Evolutionary conservation across 2,329 filamentous ascomycete genomes (phyloP).

Genomic region (Colletotrichum sp.): DNA sequence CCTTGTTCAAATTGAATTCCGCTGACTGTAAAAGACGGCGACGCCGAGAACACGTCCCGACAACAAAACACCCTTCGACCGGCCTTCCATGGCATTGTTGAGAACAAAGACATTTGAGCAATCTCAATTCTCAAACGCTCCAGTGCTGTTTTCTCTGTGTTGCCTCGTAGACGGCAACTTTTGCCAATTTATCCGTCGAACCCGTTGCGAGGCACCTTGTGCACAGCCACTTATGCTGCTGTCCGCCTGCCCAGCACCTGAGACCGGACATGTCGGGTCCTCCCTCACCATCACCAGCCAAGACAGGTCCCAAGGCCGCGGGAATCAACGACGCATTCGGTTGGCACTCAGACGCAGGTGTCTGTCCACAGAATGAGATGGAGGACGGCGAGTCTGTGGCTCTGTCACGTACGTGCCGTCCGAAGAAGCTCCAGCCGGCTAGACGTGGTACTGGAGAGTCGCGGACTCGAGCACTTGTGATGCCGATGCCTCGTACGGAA

Average conservation of each 20-base stretch:
- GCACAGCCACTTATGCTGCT: background rate
- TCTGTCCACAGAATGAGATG: background rate
- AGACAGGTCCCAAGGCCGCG: background rate
- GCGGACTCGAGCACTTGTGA: background rate
- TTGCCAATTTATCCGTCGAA: background rate
- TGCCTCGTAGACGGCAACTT: background rate
- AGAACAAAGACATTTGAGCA: background rate
- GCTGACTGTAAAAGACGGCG: background rate
- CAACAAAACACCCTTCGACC: background rate
- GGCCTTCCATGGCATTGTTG: background rate
- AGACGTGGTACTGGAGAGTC: background rate
- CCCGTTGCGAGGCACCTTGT: background rate
- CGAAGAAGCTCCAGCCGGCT: background rate
- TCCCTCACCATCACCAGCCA: background rate
- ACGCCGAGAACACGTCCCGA: background rate
- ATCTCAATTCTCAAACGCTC: background rate
- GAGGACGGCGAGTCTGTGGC: background rate
- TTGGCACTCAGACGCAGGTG: background rate
- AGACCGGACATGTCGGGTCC: conserved; percentile 13
- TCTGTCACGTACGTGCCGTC: background rate
- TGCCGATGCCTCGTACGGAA: background rate
- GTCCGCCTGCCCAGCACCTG: conserved; percentile 2
- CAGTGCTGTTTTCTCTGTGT: background rate
- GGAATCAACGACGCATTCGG: background rate
- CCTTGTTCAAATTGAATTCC: background rate